Percentiles rank a stretch among this genome's conserved stretches.
phyloP scores from a whole-genome alignment of 768 basidiomycete genomes.

The Auriculariales sp. region DNA sequence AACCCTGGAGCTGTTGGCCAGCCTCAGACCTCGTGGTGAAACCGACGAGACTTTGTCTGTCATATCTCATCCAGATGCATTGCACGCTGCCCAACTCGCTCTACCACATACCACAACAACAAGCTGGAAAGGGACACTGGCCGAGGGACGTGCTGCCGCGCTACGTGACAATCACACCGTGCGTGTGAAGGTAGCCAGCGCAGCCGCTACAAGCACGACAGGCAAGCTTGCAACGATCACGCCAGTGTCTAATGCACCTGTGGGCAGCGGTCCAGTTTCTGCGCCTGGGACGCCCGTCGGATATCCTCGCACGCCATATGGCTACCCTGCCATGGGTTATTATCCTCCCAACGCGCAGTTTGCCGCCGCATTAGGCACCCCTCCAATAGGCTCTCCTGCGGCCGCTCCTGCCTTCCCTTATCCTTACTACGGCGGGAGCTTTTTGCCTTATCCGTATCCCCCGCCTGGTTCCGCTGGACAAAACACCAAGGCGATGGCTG shows the following conservation, averaged over 20 bases:
- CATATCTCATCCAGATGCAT: conserved; percentile 52
- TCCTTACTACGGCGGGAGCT: neutral
- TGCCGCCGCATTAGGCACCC: conserved; percentile 13
- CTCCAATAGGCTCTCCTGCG: conserved; percentile 5
- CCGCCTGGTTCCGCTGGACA: neutral
- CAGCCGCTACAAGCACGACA: conserved; percentile 1
- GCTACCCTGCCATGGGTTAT: conserved; percentile 12
- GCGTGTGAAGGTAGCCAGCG: conserved; percentile 32
- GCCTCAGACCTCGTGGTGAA: conserved; percentile 51
- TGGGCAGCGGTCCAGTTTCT: neutral
- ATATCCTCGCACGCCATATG: conserved; percentile 15
- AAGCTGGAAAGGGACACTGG: conserved; percentile 68
- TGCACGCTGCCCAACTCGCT: conserved; percentile 49
- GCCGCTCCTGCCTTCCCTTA: neutral
- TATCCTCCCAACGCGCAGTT: conserved; percentile 6
- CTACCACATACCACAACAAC: conserved; percentile 37
- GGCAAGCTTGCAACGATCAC: neutral
- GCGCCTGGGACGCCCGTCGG: conserved; percentile 1
- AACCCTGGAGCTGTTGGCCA: conserved; percentile 51
- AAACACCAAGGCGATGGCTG: neutral
- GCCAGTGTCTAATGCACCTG: conserved; percentile 6
- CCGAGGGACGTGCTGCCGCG: conserved; percentile 38
- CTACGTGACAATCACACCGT: conserved; percentile 65
- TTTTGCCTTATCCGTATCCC: neutral
- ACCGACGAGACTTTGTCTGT: conserved; percentile 30